Conservation (phyloP, 2,329 filamentous ascomycete genomes). For the Cadophora luteo-olivacea region DNA sequence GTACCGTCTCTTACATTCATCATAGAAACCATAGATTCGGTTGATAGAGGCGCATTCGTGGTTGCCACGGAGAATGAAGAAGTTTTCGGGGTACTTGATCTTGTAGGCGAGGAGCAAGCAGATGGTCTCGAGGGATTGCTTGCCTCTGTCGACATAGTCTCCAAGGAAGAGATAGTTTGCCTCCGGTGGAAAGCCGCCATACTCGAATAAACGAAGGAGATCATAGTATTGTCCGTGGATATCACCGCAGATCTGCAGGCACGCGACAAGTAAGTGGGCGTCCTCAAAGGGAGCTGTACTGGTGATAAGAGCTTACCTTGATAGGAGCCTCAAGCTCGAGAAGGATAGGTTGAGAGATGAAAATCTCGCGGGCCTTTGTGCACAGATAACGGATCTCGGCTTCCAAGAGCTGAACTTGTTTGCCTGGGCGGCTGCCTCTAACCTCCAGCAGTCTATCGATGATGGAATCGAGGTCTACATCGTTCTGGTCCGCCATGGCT, state of each 20-base stretch:
- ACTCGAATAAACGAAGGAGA: constrained; percentile 95
- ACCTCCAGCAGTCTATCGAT: constrained; percentile 98
- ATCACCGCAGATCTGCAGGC: constrained; percentile 89
- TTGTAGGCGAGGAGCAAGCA: constrained; percentile 97
- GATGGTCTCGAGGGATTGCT: constrained; percentile 98
- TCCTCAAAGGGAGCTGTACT: not conserved
- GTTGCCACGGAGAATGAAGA: constrained; percentile 98
- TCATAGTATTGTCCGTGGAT: constrained; percentile 99
- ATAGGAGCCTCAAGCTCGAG: constrained; percentile 98
- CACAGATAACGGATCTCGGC: constrained; percentile 96
- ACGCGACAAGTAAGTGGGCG: constrained; percentile 19
- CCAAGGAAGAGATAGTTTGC: constrained; percentile 99
- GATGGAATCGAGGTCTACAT: constrained; percentile 99
- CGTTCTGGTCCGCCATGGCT: constrained; percentile 77
- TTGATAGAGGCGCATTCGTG: constrained; percentile 99
- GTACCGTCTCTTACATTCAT: constrained; percentile 98
- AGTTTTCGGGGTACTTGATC: constrained; percentile 99
- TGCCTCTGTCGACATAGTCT: constrained; percentile 98
- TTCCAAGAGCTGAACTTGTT: constrained; percentile 97
- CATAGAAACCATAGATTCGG: constrained; percentile 99
- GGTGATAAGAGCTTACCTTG: constrained; percentile 69
- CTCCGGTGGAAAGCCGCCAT: constrained; percentile 96
- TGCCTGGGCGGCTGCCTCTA: constrained; percentile 94
- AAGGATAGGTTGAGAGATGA: constrained; percentile 98
- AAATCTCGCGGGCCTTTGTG: constrained; percentile 98